Evolutionary conservation across 805 yeast species (phyloP), one percentile per base, ranked within the genome.

Genomic region (Yarrowia osloensis): DNA sequence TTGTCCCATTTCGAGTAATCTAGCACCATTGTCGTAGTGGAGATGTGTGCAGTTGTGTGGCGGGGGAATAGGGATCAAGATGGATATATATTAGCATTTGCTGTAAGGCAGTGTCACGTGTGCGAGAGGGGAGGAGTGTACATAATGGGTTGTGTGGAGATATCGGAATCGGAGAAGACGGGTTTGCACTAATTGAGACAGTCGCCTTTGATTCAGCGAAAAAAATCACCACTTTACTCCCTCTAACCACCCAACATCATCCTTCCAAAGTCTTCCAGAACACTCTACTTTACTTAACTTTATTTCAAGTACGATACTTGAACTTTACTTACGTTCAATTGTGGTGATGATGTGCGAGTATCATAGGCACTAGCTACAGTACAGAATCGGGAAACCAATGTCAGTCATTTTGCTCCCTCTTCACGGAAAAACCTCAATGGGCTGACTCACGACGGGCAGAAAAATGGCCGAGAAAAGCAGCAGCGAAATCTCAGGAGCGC

Each of bases 1-100:
- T 91, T 91, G 78, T 95, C 99, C 98, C 99, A 95, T 76, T 94
- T 95, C 12, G 97, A 91, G 78, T 95, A 95, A 77, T 95, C 99
- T 71, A 95, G 87, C 35, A 90, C 87, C 96, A 90, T 90, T 28
- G 19, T 54, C 9, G 46, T 40, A 1, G 9, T 22, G n/a, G n/a
- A 11, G 21, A 9, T 2, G 42, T 39, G 19, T 46, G 22, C 33
- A 40, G 13, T 44, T 24, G 24, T 21, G 37, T 19, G 15, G 29
- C 2, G 4, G 12, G 6, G 39, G n/a, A n/a, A 7, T 17, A 7
- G 21, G 33, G 21, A 21, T 31, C 29, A 19, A 8, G 46, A 12
- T 24, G n/a, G 21, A 44, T 59, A 44, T 42, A 59, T 44, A 17
- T 28, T 19, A 13, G 28, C 21, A 4, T 15, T 54, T 54, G 33